Base-by-base conservation (phyloP, 129 eudicot genomes). In the Artemisia annua region DNA sequence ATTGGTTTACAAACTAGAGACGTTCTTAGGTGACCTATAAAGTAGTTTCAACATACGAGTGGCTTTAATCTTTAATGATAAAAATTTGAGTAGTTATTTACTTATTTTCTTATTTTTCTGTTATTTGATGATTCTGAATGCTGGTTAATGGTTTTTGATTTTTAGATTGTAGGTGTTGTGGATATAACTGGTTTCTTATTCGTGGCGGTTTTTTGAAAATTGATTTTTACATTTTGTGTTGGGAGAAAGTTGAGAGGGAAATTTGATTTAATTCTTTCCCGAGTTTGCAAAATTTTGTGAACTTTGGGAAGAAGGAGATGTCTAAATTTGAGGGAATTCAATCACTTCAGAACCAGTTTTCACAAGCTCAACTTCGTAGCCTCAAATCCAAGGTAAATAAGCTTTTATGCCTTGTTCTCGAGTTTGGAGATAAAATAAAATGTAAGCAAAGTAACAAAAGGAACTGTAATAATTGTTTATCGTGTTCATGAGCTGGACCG, bases 341-440 rank as follows among this genome's bases (percentile, higher is more conserved):
- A 53, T 78, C 80, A 84, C 95, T 89, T 70, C 96, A 93, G 69
- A 87, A 85, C 75, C 98, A 93, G 78, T 93, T 93, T 80, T 89
- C 98, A 7, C 95, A 89, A 81, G 90, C 89, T 59, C 90, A 93
- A 78, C 95, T 89, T 73, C 92, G 87, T 44, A 83, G 83, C 87
- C 96, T 93, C 75, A 89, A 87, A 78, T 73, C 84, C 63, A 85
- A 83, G 79, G 96, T 89, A 87, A 46, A 20, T 64, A 50, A 54
- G 8, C 61, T 55, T 61, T 39, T 44, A 66, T 3, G 53, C 7
- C 5, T 46, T 20, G 48, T 46, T 5, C 5, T 44, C 35, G 55
- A 19, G 54, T 18, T 44, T 44, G 30, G 54, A 65, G 70, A 66
- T 11, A 46, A 16, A 65, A 16, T 28, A 44, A 19, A n/a, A 30